Percentiles rank a stretch among this genome's conserved stretches.
These are phyloP conservation scores for Trapa bicornis DNA, from an alignment of 345 rosid species.

Conservation along the genomic window DNA sequence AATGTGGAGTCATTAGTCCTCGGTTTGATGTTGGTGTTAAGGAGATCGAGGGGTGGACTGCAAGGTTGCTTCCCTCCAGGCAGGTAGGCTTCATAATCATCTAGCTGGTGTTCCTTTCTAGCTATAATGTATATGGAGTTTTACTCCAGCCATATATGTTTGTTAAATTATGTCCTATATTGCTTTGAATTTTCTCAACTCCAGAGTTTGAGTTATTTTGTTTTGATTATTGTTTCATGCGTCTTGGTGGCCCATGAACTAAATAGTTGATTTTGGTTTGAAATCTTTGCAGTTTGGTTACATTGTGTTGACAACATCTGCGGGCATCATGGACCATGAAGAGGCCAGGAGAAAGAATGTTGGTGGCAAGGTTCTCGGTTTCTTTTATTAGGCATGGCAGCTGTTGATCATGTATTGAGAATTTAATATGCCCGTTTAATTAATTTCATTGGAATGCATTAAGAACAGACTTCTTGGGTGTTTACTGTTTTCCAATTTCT, in stretches of 20 bases:
- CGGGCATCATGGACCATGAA: conserved; percentile 46
- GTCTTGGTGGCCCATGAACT: background rate
- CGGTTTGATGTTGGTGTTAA: too few species aligned
- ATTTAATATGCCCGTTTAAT: background rate
- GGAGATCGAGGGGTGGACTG: too few species aligned
- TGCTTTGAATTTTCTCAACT: too few species aligned
- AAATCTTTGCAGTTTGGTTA: conserved; percentile 31
- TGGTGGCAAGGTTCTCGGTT: conserved; percentile 42
- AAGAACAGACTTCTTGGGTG: background rate
- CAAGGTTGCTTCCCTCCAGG: conserved; percentile 10
- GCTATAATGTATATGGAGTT: background rate
- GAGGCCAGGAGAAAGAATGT: conserved; percentile 45
- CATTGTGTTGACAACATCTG: conserved; percentile 39
- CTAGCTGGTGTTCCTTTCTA: background rate
- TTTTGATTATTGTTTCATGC: background rate
- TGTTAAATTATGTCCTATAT: too few species aligned
- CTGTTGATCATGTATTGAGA: background rate
- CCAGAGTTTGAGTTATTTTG: too few species aligned
- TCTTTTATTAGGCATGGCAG: conserved; percentile 23
- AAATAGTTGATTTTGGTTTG: background rate
- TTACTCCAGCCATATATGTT: background rate
- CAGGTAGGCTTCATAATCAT: conserved; percentile 19
- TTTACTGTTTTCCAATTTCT: background rate
- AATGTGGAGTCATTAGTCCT: conserved; percentile 23
- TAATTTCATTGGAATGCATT: background rate